A percentile compares a stretch with the other conserved stretches of the same genome.
Conservation (phyloP, 345 rosid genomes). For the Noccaea bulbosa region DNA sequence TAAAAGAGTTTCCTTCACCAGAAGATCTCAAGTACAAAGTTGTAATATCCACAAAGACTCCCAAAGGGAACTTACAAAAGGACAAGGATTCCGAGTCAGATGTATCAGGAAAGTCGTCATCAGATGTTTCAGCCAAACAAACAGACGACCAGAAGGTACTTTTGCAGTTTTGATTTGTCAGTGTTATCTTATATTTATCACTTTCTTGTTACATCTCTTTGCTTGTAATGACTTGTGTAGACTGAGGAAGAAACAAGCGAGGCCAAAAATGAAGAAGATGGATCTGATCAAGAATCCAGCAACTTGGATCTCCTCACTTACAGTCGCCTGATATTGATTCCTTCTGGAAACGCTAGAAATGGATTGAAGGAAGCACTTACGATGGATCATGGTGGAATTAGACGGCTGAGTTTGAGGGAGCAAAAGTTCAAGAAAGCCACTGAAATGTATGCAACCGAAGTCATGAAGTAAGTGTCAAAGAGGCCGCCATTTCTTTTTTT, state of each 20-base stretch:
- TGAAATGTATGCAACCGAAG: slow-evolving; percentile 54
- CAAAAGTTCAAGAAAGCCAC: slow-evolving; percentile 63
- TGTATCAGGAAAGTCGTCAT: slow-evolving; percentile 49
- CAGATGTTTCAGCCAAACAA: slow-evolving; percentile 42
- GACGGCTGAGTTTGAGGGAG: slow-evolving; percentile 72
- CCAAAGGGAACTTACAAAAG: slow-evolving; percentile 50
- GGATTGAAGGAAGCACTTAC: slow-evolving; percentile 52
- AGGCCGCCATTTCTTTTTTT: neutral
- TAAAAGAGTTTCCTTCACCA: slow-evolving; percentile 71
- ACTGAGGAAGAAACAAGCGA: slow-evolving; percentile 51
- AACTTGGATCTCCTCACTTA: slow-evolving; percentile 47
- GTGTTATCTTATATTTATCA: neutral
- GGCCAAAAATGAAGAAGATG: slow-evolving; percentile 43
- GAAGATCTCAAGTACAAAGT: slow-evolving; percentile 62
- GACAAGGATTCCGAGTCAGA: slow-evolving; percentile 57
- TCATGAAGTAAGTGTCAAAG: slow-evolving; percentile 55
- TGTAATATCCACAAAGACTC: slow-evolving; percentile 73
- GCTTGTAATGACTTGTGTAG: slow-evolving; percentile 40
- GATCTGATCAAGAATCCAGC: slow-evolving; percentile 39
- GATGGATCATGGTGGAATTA: slow-evolving; percentile 54
- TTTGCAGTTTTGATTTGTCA: neutral
- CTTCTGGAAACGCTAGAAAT: slow-evolving; percentile 63
- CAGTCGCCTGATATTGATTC: slow-evolving; percentile 60
- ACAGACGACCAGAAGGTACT: slow-evolving; percentile 48
- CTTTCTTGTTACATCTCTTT: neutral